Percentiles rank a stretch among this genome's conserved stretches.
These are phyloP conservation scores for Akanthomyces uredinophilus DNA, from an alignment of 2,329 filamentous ascomycete genomes.

Conservation along the genomic window DNA sequence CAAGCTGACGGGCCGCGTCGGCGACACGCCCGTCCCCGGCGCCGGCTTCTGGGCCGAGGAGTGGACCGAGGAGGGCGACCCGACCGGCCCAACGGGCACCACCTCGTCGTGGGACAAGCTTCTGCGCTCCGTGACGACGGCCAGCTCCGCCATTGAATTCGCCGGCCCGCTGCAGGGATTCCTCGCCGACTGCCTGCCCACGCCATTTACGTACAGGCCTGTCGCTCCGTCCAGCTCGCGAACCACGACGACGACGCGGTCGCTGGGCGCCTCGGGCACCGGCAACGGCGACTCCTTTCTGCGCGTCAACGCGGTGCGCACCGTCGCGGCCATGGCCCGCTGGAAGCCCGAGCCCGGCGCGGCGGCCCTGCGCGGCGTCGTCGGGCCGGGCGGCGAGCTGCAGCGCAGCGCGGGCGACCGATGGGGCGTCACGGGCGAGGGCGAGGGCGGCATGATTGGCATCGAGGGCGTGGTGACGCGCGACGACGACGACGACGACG, in stretches of 20 bases:
- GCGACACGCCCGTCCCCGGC: slow-evolving; percentile 78
- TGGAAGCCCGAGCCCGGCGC: slow-evolving; percentile 51
- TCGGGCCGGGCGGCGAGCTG: slow-evolving; percentile 67
- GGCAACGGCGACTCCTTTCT: slow-evolving; percentile 89
- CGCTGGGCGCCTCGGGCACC: slow-evolving; percentile 65
- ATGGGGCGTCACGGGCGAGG: slow-evolving; percentile 71
- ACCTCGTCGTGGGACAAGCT: slow-evolving; percentile 17
- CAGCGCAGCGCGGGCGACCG: slow-evolving; percentile 67
- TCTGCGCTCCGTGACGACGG: slow-evolving; percentile 19
- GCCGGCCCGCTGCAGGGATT: slow-evolving; percentile 40
- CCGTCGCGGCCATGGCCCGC: slow-evolving; percentile 66
- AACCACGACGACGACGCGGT: slow-evolving; percentile 34
- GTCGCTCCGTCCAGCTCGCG: slow-evolving; percentile 5
- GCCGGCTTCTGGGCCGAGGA: slow-evolving; percentile 89
- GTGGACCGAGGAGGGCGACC: slow-evolving; percentile 54
- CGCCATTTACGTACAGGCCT: slow-evolving; percentile 37
- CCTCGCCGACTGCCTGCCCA: slow-evolving; percentile 57
- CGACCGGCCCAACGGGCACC: slow-evolving; percentile 20
- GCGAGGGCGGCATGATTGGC: slow-evolving; percentile 80
- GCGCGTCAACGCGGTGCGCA: slow-evolving; percentile 64
- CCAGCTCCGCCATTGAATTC: slow-evolving; percentile 20
- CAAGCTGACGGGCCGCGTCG: slow-evolving; percentile 78
- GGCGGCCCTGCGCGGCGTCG: slow-evolving; percentile 57
- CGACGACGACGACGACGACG: too few relatives aligned
- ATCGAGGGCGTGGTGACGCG: slow-evolving; percentile 56